Evolutionary conservation across 1,284 basidiomycete species (phyloP).

Genomic region (Exobasidium cylindrosporum): DNA sequence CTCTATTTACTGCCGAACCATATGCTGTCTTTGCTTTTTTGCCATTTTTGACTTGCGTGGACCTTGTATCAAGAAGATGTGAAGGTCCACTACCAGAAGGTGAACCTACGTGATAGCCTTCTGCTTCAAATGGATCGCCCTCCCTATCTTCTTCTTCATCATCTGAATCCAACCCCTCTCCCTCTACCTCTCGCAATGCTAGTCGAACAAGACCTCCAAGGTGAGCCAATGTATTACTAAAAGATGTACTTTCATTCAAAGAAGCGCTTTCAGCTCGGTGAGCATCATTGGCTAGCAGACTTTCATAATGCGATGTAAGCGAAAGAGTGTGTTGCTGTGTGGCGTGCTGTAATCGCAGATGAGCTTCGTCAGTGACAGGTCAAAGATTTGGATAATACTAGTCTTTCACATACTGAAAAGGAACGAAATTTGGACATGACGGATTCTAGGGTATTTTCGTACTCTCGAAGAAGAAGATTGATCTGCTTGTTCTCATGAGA

Average conservation of each 20-base stretch:
- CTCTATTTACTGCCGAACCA: slow-evolving; percentile 19
- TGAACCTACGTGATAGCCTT: slow-evolving; percentile 10
- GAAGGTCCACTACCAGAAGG: slow-evolving; percentile 15
- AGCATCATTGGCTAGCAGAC: slow-evolving; percentile 62
- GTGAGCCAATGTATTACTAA: slow-evolving; percentile 34
- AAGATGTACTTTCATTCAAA: slow-evolving; percentile 31
- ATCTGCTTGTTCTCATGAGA: slow-evolving; percentile 93
- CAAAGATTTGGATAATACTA: background rate
- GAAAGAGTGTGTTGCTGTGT: slow-evolving; percentile 88
- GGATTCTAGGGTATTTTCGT: slow-evolving; percentile 88
- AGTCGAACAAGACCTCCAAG: slow-evolving; percentile 38
- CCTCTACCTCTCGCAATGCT: slow-evolving; percentile 39
- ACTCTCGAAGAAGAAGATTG: slow-evolving; percentile 81
- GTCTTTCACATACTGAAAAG: slow-evolving; percentile 73
- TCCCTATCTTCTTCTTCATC: slow-evolving; percentile 20
- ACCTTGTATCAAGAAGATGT: background rate
- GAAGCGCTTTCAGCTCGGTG: slow-evolving; percentile 35
- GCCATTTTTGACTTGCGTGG: background rate
- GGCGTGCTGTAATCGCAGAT: slow-evolving; percentile 65
- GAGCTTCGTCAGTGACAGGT: background rate
- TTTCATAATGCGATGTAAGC: slow-evolving; percentile 85
- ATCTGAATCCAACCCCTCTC: slow-evolving; percentile 22
- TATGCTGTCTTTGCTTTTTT: slow-evolving; percentile 11
- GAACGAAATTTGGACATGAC: slow-evolving; percentile 95
- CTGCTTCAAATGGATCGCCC: slow-evolving; percentile 13